phyloP scores from a whole-genome alignment of 2,329 filamentous ascomycete genomes.

The Fusarium solani-melongenae region DNA sequence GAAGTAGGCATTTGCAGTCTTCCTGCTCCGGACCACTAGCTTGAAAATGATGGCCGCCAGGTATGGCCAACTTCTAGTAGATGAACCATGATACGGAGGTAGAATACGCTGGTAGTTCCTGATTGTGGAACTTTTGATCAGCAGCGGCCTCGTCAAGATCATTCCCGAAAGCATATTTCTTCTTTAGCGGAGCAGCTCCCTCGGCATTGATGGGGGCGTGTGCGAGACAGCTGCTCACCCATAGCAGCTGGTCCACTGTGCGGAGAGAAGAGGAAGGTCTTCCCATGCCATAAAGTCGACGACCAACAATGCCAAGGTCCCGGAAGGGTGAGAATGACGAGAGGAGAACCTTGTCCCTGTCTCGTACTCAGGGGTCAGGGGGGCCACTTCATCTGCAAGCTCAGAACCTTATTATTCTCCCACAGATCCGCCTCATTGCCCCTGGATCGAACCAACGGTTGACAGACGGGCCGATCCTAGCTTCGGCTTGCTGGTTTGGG shows the following conservation, averaged over 20 bases:
- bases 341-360: background rate
- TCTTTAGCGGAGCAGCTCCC: background rate
- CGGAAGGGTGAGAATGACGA: background rate
- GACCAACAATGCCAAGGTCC: background rate
- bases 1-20: background rate
- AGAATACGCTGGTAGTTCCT: background rate
- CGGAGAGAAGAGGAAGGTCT: background rate
- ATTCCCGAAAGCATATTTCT: background rate
- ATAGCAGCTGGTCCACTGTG: background rate
- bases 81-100: background rate
- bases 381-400: background rate
- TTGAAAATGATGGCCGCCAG: background rate
- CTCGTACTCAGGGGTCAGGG: background rate
- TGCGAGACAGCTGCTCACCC: background rate
- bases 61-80: too few relatives aligned
- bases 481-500: background rate
- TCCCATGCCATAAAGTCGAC: too few relatives aligned
- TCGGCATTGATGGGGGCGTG: background rate
- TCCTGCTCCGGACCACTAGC: background rate
- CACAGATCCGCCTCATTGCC: background rate
- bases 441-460: background rate
- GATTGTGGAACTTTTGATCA: background rate
- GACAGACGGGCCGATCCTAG: background rate
- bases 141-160: background rate
- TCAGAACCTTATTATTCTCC: background rate